These are phyloP conservation scores for Catharanthus roseus DNA, from an alignment of 257 asterid genomes.

Conservation along the genomic window DNA sequence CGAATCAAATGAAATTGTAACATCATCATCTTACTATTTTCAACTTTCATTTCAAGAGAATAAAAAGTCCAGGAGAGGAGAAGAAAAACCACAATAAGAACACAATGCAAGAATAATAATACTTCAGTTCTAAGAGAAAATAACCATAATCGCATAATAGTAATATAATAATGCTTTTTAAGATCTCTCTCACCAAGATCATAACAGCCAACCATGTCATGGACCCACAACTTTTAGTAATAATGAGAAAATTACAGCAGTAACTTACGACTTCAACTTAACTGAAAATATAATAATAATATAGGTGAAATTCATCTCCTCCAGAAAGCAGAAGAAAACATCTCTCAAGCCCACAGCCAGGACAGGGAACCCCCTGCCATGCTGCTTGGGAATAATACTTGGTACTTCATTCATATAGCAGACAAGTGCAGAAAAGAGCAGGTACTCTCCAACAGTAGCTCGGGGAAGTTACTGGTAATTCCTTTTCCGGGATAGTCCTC, in stretches of 20 bases:
- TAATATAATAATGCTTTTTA: not conserved
- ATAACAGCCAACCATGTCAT: not conserved
- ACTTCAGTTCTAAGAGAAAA: not conserved
- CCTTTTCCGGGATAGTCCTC: constrained; percentile 1
- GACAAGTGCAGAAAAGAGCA: not conserved
- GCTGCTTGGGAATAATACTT: not conserved
- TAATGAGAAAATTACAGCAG: not conserved
- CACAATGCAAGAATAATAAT: no score
- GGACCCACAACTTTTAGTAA: not conserved
- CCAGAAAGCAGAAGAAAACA: not conserved
- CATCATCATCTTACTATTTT: no score
- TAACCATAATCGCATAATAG: not conserved
- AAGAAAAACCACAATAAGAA: not conserved
- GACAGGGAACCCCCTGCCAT: not conserved
- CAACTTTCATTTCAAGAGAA: no score
- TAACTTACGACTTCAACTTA: not conserved
- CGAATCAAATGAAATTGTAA: no score
- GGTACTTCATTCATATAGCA: not conserved
- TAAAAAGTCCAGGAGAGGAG: not conserved
- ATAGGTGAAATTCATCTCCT: not conserved
- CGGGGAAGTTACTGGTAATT: not conserved
- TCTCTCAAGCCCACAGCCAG: not conserved
- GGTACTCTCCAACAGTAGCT: not conserved
- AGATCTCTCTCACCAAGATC: not conserved
- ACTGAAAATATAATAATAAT: not conserved